Conservation (phyloP, 768 basidiomycete species). For the Macrolepiota albuminosa region DNA sequence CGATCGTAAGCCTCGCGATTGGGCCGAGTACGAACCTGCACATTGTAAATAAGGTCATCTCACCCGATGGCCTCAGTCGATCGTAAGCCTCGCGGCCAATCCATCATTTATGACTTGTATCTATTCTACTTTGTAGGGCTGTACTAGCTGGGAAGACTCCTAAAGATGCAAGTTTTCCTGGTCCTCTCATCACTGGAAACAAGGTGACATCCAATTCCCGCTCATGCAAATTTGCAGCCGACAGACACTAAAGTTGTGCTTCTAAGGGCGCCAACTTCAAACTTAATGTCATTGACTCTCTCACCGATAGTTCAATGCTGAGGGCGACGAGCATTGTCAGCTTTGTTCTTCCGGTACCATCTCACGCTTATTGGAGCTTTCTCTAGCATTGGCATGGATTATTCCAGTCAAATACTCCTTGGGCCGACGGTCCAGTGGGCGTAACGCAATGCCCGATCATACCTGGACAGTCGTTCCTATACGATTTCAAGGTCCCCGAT, state of each 20-base stretch:
- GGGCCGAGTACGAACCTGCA: neutral
- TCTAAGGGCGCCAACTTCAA: neutral
- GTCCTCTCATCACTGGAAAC: neutral
- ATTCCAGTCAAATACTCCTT: neutral
- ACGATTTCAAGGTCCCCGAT: neutral
- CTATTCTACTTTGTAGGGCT: neutral
- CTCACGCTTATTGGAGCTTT: neutral
- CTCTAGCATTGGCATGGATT: conserved; percentile 4
- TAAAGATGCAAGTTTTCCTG: neutral
- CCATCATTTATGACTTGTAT: too few relatives aligned
- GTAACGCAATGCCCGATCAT: conserved; percentile 3
- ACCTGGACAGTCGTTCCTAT: conserved; percentile 1
- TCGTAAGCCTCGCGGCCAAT: neutral
- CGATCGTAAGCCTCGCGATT: neutral
- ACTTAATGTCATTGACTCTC: neutral
- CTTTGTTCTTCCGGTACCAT: too few relatives aligned
- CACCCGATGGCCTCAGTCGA: neutral
- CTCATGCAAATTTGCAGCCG: neutral
- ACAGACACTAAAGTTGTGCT: neutral
- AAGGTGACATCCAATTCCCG: neutral
- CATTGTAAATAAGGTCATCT: conserved; percentile 1
- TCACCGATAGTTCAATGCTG: neutral
- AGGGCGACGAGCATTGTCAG: conserved; percentile 4
- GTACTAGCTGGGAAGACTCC: conserved; percentile 1
- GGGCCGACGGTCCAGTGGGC: neutral